phyloP scores from a whole-genome alignment of 768 basidiomycete genomes.

The Phaeotremella skinneri region DNA sequence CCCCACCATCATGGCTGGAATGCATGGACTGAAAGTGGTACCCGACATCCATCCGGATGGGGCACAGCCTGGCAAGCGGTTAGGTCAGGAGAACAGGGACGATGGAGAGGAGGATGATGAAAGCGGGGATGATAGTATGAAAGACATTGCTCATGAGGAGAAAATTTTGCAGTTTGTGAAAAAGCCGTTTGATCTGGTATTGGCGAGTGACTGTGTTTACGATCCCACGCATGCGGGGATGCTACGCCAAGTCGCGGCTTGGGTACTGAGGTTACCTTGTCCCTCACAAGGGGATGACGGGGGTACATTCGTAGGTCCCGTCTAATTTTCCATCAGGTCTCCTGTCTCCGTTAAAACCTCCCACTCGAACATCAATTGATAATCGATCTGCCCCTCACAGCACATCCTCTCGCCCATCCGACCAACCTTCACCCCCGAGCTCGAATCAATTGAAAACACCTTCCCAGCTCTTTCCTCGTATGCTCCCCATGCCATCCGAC shows the following conservation, averaged over 20 bases:
- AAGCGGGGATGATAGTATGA: slow-evolving; percentile 13
- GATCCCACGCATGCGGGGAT: slow-evolving; percentile 49
- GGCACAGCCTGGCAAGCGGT: slow-evolving; percentile 1
- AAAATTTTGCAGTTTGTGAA: not conserved
- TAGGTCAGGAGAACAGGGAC: not conserved
- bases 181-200: slow-evolving; percentile 46
- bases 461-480: slow-evolving; percentile 42
- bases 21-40: not conserved
- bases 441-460: slow-evolving; percentile 43
- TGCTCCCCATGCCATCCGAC: slow-evolving; percentile 16
- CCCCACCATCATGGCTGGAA: slow-evolving; percentile 25
- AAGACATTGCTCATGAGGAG: slow-evolving; percentile 6
- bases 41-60: slow-evolving; percentile 5
- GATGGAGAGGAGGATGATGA: slow-evolving; percentile 18
- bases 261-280: slow-evolving; percentile 42
- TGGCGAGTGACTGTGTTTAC: slow-evolving; percentile 51
- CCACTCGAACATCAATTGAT: not conserved
- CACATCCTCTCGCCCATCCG: slow-evolving; percentile 50
- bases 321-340: not conserved
- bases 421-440: slow-evolving; percentile 49
- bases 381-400: slow-evolving; percentile 19
- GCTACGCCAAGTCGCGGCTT: slow-evolving; percentile 41
- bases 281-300: slow-evolving; percentile 26
- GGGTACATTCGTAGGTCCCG: slow-evolving; percentile 47
- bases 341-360: not conserved